These are phyloP conservation scores for Trichophyton verrucosum DNA, from an alignment of 2,329 filamentous ascomycete genomes.

Conservation along the genomic window DNA sequence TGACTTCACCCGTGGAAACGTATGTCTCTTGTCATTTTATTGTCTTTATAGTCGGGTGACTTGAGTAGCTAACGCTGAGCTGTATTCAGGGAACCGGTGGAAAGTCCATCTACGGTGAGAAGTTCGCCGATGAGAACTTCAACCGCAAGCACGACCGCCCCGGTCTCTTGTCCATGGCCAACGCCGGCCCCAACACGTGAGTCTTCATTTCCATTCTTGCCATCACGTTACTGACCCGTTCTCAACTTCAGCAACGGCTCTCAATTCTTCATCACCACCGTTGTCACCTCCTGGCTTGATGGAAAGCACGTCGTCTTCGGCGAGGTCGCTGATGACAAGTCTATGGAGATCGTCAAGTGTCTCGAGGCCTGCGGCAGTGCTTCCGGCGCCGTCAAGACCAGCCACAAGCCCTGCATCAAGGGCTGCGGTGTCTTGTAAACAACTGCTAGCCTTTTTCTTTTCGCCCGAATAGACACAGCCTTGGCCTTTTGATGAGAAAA, in stretches of 20 bases:
- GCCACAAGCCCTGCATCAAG: slow-evolving; percentile 44
- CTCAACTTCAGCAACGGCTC: slow-evolving; percentile 47
- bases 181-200: slow-evolving; percentile 85
- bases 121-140: slow-evolving; percentile 94
- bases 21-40: slow-evolving; percentile 37
- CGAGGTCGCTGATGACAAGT: slow-evolving; percentile 45
- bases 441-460: not conserved
- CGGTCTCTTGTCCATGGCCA: slow-evolving; percentile 86
- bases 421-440: slow-evolving; percentile 37
- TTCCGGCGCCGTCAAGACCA: slow-evolving; percentile 41
- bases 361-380: slow-evolving; percentile 48
- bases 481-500: not conserved
- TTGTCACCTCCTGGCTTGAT: slow-evolving; percentile 54
- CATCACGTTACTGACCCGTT: no score
- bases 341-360: slow-evolving; percentile 44
- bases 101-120: slow-evolving; percentile 90
- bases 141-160: slow-evolving; percentile 56
- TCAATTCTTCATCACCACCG: slow-evolving; percentile 62
- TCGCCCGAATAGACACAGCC: not conserved
- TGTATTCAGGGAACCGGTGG: slow-evolving; percentile 64
- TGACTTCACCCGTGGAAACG: slow-evolving; percentile 87
- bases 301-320: slow-evolving; percentile 60
- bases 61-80: slow-evolving; percentile 9
- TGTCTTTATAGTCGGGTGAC: not conserved
- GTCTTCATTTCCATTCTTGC: slow-evolving; percentile 16